These are phyloP conservation scores for Rhizoctonia solani DNA, from an alignment of 1,284 basidiomycete genomes.

Conservation along the genomic window DNA sequence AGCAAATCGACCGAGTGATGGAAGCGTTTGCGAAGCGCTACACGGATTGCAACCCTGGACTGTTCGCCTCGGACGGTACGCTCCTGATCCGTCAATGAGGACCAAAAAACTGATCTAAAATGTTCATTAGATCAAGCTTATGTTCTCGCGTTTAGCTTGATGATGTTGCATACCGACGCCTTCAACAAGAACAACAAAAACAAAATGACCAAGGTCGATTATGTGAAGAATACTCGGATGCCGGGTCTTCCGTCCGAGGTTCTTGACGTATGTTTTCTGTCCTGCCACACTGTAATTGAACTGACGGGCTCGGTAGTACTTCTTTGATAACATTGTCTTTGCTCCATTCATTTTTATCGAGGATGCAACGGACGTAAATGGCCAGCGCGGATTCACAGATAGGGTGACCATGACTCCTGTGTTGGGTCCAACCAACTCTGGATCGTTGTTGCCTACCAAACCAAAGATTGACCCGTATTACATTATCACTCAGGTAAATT, in stretches of 20 bases:
- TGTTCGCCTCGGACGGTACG: slow-evolving; percentile 79
- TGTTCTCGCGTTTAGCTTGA: slow-evolving; percentile 95
- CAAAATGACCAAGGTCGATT: slow-evolving; percentile 96
- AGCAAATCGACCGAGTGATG: slow-evolving; percentile 97
- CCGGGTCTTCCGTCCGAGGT: slow-evolving; percentile 85
- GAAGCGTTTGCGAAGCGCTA: slow-evolving; percentile 93
- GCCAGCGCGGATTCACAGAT: slow-evolving; percentile 54
- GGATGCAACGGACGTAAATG: slow-evolving; percentile 74
- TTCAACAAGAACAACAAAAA: slow-evolving; percentile 98
- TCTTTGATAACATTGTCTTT: slow-evolving; percentile 95
- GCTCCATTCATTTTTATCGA: slow-evolving; percentile 96
- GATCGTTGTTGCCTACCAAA: slow-evolving; percentile 53
- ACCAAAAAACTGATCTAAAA: neutral
- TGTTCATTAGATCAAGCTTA: slow-evolving; percentile 85
- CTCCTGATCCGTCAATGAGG: neutral
- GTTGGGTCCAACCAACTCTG: slow-evolving; percentile 47
- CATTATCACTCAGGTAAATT: slow-evolving; percentile 77
- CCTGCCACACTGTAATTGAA: neutral
- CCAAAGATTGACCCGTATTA: slow-evolving; percentile 87
- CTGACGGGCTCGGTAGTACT: slow-evolving; percentile 61
- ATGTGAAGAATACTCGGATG: slow-evolving; percentile 86
- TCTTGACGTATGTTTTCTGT: slow-evolving; percentile 67
- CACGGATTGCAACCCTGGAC: slow-evolving; percentile 77
- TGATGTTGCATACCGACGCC: slow-evolving; percentile 98
- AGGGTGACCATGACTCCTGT: slow-evolving; percentile 41